These are phyloP conservation scores for Cystobasidium ongulense DNA, from an alignment of 768 basidiomycete genomes.

Conservation along the genomic window DNA sequence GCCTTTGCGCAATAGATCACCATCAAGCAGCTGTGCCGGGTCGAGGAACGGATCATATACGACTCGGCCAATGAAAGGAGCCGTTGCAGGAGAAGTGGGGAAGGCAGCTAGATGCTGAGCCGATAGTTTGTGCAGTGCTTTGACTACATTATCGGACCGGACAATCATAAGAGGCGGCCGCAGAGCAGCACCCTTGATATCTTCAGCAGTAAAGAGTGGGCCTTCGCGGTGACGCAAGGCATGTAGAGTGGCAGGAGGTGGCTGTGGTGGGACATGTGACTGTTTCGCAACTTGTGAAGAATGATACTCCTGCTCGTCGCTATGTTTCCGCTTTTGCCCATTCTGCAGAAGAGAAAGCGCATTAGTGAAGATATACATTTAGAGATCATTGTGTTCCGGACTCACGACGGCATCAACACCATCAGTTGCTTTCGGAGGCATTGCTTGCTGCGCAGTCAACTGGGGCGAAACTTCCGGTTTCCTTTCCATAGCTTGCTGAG, in stretches of 20 bases:
- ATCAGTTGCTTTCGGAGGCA: background rate
- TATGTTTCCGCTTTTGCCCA: background rate
- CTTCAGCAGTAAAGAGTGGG: conserved; percentile 29
- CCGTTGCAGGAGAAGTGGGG: background rate
- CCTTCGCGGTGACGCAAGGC: background rate
- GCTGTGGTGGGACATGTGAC: background rate
- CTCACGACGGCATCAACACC: background rate
- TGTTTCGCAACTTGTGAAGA: background rate
- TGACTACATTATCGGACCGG: conserved; percentile 19
- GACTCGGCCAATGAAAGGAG: conserved; percentile 34
- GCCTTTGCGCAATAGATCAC: conserved; percentile 28
- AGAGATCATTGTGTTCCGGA: background rate
- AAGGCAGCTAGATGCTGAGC: background rate
- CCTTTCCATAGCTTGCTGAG: background rate
- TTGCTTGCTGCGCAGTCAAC: background rate
- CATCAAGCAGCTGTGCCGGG: conserved; percentile 38
- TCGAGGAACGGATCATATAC: conserved; percentile 37
- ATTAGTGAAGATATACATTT: background rate
- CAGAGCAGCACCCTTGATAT: conserved; percentile 21
- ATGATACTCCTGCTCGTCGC: background rate
- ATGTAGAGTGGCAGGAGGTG: background rate
- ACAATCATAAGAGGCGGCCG: conserved; percentile 21
- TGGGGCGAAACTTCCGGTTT: background rate
- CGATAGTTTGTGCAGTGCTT: conserved; percentile 16
- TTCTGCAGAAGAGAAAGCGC: background rate